Percentiles rank a stretch among this genome's conserved stretches.
Conservation (phyloP, 306 rosid genomes). For the Casuarina glauca region DNA sequence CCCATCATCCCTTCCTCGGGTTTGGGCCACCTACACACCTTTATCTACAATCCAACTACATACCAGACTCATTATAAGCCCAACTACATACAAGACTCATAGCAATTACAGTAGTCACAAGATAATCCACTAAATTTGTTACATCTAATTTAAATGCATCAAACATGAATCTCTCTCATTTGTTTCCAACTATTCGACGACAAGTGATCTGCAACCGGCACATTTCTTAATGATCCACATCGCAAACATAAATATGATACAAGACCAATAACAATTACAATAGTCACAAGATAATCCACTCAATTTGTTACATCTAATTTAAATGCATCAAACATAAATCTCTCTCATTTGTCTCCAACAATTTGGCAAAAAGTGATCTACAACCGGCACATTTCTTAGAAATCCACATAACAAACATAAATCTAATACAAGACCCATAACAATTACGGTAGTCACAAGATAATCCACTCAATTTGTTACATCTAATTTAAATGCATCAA, state of each 20-base stretch:
- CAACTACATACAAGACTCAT: background rate
- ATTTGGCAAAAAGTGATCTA: conserved; percentile 52
- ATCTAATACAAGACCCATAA: background rate
- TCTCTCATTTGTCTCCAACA: conserved; percentile 72
- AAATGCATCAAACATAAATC: conserved; percentile 73
- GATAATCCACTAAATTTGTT: background rate
- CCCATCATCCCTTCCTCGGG: too few relatives aligned
- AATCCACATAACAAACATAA: background rate
- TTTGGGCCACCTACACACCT: too few relatives aligned
- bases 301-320: conserved; percentile 64
- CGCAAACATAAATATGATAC: background rate
- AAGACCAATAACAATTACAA: background rate
- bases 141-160: conserved; percentile 81
- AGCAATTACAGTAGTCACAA: too few relatives aligned
- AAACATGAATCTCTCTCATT: conserved; percentile 84
- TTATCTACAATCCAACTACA: background rate
- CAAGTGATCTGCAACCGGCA: conserved; percentile 51
- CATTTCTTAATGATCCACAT: conserved; percentile 10
- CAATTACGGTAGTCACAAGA: too few relatives aligned
- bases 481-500: conserved; percentile 74
- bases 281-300: background rate
- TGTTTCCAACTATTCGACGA: conserved; percentile 53
- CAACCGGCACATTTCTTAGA: conserved; percentile 28
- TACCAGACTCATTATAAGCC: too few relatives aligned
- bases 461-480: conserved; percentile 29